Evolutionary conservation across 2,329 filamentous ascomycete genomes (phyloP).

Genomic region (Trichoderma asperellum): DNA sequence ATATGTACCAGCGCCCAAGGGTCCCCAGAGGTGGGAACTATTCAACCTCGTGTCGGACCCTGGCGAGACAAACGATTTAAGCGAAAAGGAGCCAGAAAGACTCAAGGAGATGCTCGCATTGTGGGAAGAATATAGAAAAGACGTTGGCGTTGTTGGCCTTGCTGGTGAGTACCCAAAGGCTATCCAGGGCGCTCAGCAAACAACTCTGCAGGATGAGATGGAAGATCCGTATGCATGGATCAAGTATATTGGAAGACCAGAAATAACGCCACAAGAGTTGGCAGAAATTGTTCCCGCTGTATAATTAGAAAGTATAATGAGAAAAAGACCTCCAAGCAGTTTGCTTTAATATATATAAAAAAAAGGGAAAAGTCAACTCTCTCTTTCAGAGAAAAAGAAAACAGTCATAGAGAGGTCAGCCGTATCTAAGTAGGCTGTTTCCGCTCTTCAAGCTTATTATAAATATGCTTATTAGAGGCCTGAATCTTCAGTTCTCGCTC

Average conservation of each 20-base stretch:
- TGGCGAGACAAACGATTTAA: conserved; percentile 41
- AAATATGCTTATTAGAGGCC: not conserved
- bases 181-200: conserved; percentile 7
- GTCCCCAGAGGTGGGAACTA: conserved; percentile 38
- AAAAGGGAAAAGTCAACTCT: not conserved
- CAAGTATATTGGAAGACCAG: conserved; percentile 22
- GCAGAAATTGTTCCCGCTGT: not conserved
- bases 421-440: not conserved
- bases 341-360: not conserved
- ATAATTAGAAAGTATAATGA: not conserved
- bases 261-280: conserved; percentile 17
- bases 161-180: conserved; percentile 18
- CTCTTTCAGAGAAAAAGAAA: not conserved
- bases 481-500: not conserved
- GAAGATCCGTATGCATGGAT: conserved; percentile 26
- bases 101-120: conserved; percentile 37
- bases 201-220: conserved; percentile 19
- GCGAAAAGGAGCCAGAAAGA: conserved; percentile 34
- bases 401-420: not conserved
- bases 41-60: conserved; percentile 41
- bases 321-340: not conserved
- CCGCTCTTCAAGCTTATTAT: not conserved
- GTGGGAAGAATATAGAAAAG: conserved; percentile 43
- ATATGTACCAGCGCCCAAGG: conserved; percentile 18
- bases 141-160: conserved; percentile 30